Conservation (phyloP, 2,329 filamentous ascomycete genomes). For the Nannizziopsis arthrosporioides region DNA sequence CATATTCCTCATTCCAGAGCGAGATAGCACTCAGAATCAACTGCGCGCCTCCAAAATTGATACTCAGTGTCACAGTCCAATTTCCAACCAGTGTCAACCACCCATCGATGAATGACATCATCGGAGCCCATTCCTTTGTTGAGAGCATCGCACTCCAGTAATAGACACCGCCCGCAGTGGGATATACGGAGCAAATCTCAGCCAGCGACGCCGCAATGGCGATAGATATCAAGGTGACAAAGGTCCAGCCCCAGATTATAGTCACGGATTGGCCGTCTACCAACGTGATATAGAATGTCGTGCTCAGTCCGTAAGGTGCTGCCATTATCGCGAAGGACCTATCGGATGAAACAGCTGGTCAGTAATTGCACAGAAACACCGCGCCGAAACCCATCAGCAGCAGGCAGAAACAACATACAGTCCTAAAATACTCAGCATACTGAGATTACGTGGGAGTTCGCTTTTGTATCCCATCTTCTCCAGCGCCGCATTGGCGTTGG, state of each 20-base stretch:
- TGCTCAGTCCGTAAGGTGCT: conserved; percentile 55
- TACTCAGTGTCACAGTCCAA: conserved; percentile 55
- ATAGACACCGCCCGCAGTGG: conserved; percentile 58
- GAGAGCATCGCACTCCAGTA: conserved; percentile 60
- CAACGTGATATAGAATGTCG: conserved; percentile 57
- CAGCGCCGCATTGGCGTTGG: conserved; percentile 47
- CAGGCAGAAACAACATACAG: conserved; percentile 29
- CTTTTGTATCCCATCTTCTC: conserved; percentile 57
- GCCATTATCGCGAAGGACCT: conserved; percentile 65
- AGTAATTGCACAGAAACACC: conserved; percentile 9
- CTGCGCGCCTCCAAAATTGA: conserved; percentile 63
- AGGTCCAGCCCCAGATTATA: conserved; percentile 58
- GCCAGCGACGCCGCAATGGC: conserved; percentile 55
- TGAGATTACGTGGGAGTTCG: conserved; percentile 54
- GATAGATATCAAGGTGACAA: conserved; percentile 52
- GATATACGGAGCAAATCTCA: conserved; percentile 58
- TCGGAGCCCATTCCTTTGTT: conserved; percentile 52
- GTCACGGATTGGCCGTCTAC: conserved; percentile 58
- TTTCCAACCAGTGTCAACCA: conserved; percentile 64
- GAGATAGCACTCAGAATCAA: conserved; percentile 56
- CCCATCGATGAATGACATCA: conserved; percentile 58
- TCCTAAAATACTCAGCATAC: conserved; percentile 59
- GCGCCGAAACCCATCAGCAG: not conserved
- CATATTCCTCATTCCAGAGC: conserved; percentile 59
- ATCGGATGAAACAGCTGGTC: not conserved